Evolutionary conservation across 202 grass and related monocot species (phyloP), one percentile per base, ranked within the genome.

Genomic region (Eragrostis tef): DNA sequence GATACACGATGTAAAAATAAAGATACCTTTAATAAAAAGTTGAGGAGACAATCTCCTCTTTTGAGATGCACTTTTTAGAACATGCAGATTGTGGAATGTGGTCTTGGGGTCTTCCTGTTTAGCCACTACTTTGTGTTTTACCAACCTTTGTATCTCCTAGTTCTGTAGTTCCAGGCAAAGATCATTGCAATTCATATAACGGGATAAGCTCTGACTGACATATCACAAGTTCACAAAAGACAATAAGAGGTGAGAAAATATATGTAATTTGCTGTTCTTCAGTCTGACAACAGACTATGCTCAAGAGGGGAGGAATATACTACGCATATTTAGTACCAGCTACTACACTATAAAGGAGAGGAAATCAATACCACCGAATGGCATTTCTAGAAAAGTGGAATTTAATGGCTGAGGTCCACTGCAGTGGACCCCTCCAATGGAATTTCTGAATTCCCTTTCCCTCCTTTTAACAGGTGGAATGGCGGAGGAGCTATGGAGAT

Each of bases 61-160:
- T 85, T 73, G 46, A 85, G 22, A 79, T 46, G 48, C 21, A 47
- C 36, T 45, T 72, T 79, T 79, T 78, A 71, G 75, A 85, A 85
- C 36, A 65, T 54, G 34, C 56, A 79, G 34, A 73, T 73, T 79
- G 67, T 71, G 16, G 31, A 73, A 64, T 19, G 75, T 54, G 67
- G 21, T 16, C 47, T 66, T 19, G 75, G 45, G 67, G 21, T 16
- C 47, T 66, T 43, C 57, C 68, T 79, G 58, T 79, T 79, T 70
- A 73, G 58, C 75, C 83, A 73, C 67, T 73, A 65, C 22, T 71
- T 56, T 47, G 39, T 73, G 75, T 73, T 27, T 24, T 45, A 57
- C 41, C 48, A 65, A 72, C 57, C 16, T 65, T 61, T 54, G 45
- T 34, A 73, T 52, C 7, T 34, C 36, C 24, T 79, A 31, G 21